Conservation (phyloP, 2,329 filamentous ascomycete species). For the Xylariomycetidae sp. region DNA sequence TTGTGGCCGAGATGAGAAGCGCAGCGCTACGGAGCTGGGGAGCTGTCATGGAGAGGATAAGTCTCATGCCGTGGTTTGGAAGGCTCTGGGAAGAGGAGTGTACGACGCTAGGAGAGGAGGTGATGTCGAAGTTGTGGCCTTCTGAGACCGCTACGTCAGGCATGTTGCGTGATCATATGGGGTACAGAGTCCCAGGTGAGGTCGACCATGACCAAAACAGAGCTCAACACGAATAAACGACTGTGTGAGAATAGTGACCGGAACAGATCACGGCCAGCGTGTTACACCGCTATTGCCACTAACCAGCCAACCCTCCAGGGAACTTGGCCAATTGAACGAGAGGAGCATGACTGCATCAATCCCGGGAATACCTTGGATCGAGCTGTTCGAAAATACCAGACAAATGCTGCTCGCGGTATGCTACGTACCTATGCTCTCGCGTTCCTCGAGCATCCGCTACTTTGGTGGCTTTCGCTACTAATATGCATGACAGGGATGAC, state of each 20-base stretch:
- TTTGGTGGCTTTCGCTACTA: slow-evolving; percentile 1
- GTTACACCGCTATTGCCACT: not conserved
- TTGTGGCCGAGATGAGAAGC: slow-evolving; percentile 10
- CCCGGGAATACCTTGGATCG: slow-evolving; percentile 1
- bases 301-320: slow-evolving; percentile 1
- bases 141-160: slow-evolving; percentile 7
- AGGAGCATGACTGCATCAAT: slow-evolving; percentile 1
- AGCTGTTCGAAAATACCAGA: slow-evolving; percentile 1
- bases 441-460: not conserved
- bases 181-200: slow-evolving; percentile 6
- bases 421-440: slow-evolving; percentile 1
- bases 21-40: slow-evolving; percentile 8
- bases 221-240: slow-evolving; percentile 1
- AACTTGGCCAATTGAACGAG: not conserved
- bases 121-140: slow-evolving; percentile 8
- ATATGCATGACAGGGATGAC: slow-evolving; percentile 12
- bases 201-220: slow-evolving; percentile 5
- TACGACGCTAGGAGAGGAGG: slow-evolving; percentile 10
- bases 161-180: slow-evolving; percentile 6
- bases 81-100: slow-evolving; percentile 11
- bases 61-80: slow-evolving; percentile 11
- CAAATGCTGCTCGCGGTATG: slow-evolving; percentile 1
- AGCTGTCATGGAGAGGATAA: slow-evolving; percentile 8
- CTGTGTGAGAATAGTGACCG: slow-evolving; percentile 1
- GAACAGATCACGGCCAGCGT: slow-evolving; percentile 1